Base-by-base conservation (phyloP, 2,329 filamentous ascomycete genomes). In the Rutstroemia sydowiana region DNA sequence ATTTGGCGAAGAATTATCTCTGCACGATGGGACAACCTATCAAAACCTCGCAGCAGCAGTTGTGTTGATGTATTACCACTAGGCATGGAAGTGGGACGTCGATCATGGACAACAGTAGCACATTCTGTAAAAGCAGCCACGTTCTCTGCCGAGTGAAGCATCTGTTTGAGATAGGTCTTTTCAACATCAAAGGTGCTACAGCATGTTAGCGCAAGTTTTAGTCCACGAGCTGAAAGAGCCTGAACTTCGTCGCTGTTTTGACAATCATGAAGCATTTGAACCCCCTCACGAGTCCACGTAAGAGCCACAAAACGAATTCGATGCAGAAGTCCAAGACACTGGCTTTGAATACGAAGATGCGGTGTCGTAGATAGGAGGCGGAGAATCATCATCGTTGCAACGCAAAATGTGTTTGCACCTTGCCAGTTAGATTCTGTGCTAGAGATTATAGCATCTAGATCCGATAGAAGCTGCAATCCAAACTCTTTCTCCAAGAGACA, bases 351-450 rank as follows among this genome's bases (percentile, higher is more conserved):
- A 0, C 28, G 47, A 1, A 40, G 13, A 0, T 57, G 59, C 2
- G 43, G 13, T 0, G 69, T 65, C 1, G 79, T 51, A 0, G 72
- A 72, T 3, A 78, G 57, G 0, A 78, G 30, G 10, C 75, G 66
- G n/a, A 67, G 60, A 2, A 69, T 58, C 2, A 82, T 56, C 2
- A 64, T 58, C 0, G 73, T 62, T 10, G 77, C 70, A 0, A 60
- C 63, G 4, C 68, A 62, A 3, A 76, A 57, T 0, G 71, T 69
- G 30, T 67, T 55, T 13, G 67, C 69, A 1, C 72, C 73, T 52
- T 78, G 68, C 77, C 77, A 81, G 48, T 78, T 81, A n/a, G 69
- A 66, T 52, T 73, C 63, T 8, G 77, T 67, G 0, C 66, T 66
- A 0, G 48, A 46, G 1, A 71, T 51, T 0, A 66, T 63, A 0